A percentile compares a stretch with the other conserved stretches of the same genome.
These are phyloP conservation scores for Cladorrhinum sp. DNA, from an alignment of 2,329 filamentous ascomycete species.

Conservation along the genomic window DNA sequence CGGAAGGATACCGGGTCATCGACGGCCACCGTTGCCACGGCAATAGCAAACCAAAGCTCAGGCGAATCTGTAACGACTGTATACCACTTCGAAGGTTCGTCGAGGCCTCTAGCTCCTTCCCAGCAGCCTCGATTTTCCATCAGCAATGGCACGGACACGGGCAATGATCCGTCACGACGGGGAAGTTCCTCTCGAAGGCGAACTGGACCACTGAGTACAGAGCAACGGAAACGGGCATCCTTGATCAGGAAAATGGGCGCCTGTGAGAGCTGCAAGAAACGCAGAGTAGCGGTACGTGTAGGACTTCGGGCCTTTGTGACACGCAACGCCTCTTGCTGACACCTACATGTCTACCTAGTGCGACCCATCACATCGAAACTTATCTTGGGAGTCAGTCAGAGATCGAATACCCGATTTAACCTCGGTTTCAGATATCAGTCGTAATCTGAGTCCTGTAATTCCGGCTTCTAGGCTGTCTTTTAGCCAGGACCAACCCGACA, in stretches of 20 bases:
- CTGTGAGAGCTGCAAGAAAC: conserved; percentile 53
- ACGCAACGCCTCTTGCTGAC: conserved; percentile 5
- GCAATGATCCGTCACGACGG: conserved; percentile 48
- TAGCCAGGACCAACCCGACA: conserved; percentile 48
- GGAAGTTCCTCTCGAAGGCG: conserved; percentile 50
- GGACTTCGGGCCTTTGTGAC: background rate
- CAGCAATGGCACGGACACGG: conserved; percentile 50
- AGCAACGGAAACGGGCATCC: conserved; percentile 57
- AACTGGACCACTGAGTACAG: conserved; percentile 56
- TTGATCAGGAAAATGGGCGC: conserved; percentile 59
- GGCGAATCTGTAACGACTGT: conserved; percentile 49
- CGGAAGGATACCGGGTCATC: conserved; percentile 53
- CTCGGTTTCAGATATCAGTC: conserved; percentile 13
- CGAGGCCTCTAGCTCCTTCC: conserved; percentile 34
- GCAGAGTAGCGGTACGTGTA: conserved; percentile 56
- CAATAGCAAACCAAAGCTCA: conserved; percentile 38
- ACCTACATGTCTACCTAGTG: conserved; percentile 39
- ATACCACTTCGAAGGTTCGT: conserved; percentile 53
- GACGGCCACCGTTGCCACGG: conserved; percentile 47
- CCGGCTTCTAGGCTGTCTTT: conserved; percentile 39
- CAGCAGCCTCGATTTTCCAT: conserved; percentile 53
- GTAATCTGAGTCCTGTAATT: conserved; percentile 47
- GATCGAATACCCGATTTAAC: conserved; percentile 20
- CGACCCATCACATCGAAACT: conserved; percentile 57
- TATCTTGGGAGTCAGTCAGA: conserved; percentile 59